phyloP scores from a whole-genome alignment of 129 eudicot genomes.

The Chrysanthemum seticuspe region DNA sequence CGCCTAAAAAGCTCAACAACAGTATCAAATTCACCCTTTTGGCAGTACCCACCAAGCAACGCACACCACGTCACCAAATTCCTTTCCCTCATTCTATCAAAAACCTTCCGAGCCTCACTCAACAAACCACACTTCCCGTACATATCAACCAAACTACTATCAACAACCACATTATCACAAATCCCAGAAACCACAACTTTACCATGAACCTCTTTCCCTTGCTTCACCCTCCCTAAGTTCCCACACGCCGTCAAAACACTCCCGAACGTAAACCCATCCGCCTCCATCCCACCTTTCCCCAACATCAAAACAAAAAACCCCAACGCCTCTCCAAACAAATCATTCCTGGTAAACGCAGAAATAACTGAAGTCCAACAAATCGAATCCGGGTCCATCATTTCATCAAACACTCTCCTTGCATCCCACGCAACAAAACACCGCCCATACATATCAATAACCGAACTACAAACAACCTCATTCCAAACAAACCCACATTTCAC shows the following conservation, averaged over 20 bases:
- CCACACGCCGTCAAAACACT: constrained; percentile 74
- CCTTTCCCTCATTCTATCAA: constrained; percentile 58
- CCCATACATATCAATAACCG: constrained; percentile 86
- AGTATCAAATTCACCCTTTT: constrained; percentile 54
- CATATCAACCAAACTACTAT: constrained; percentile 85
- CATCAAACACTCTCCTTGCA: constrained; percentile 58
- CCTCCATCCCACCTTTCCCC: constrained; percentile 35
- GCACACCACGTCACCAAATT: constrained; percentile 72
- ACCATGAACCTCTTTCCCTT: constrained; percentile 74
- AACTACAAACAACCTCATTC: constrained; percentile 56
- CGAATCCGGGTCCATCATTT: constrained; percentile 64
- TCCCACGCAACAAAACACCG: constrained; percentile 32
- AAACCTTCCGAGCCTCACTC: constrained; percentile 53
- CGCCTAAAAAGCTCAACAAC: constrained; percentile 55
- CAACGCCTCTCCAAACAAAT: constrained; percentile 60
- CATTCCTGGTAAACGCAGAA: constrained; percentile 68
- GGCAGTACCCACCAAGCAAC: constrained; percentile 74
- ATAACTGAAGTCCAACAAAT: constrained; percentile 84
- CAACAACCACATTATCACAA: constrained; percentile 53
- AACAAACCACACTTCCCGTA: constrained; percentile 75
- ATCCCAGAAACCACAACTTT: constrained; percentile 51
- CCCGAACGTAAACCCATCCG: constrained; percentile 74
- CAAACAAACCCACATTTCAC: constrained; percentile 55
- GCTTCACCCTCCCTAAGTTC: constrained; percentile 59
- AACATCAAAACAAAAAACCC: constrained; percentile 49